Base-by-base conservation (phyloP, 1,139 yeast genomes). In the Pichia sp. region DNA sequence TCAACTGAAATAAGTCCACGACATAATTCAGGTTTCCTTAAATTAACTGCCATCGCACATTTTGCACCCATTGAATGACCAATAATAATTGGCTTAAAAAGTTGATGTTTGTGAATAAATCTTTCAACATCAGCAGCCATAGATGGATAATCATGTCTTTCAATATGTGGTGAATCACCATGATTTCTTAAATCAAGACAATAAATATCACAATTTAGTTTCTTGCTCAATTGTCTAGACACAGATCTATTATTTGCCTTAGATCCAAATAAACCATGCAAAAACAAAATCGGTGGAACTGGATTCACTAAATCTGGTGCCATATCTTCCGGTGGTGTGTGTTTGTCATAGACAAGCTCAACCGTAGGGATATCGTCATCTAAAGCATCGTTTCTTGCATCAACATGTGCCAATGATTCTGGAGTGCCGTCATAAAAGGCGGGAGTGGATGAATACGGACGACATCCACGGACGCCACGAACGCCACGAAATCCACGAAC, bases 61-160 rank as follows among this genome's bases (percentile, higher is more conserved):
- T 91, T 91, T 9, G 96, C 97, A 6, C 98, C 98, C 96, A 91
- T 88, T 0, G 96, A 88, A 61, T 89, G 97, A 1, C 98, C 98
- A 21, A 91, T 69, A 19, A 91, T 50, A 16, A 86, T 76, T 0
- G 93, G 85, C 10, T 71, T 54, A 24, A 66, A 65, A 11, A 79
- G 49, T 0, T 62, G 52, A 16, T 76, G 69, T 5, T 71, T 72
- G 1, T 55, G 54, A 14, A 88, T 71, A 58, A 89, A 91, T 26
- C 63, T 55, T 55, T 80, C 88, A 20, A 91, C 88, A 60, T 91
- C 98, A 0, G 86, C 82, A 1, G 96, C 82, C 65, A 91, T 68
- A 2, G 91, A 67, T 0, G 85, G 82, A 60, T 88, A 88, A 60
- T 84, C 91, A 55, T 86, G 85, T 25, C 82, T 65, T 0, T 63